phyloP scores from a whole-genome alignment of 2,329 filamentous ascomycete genomes.

The Diaporthe longicolla region DNA sequence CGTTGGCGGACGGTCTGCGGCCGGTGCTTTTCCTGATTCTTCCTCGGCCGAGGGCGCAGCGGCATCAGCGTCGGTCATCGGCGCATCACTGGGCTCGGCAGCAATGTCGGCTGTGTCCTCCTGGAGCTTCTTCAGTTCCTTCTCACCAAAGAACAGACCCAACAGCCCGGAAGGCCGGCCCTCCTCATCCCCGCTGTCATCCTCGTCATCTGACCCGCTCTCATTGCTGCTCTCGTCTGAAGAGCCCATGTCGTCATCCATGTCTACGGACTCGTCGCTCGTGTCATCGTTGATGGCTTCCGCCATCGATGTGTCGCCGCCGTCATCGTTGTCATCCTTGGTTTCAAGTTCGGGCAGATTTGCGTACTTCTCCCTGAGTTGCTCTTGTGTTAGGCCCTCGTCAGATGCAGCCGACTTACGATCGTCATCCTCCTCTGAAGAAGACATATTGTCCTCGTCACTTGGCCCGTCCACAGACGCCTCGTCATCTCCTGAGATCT shows the following conservation, averaged over 20 bases:
- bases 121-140: slow-evolving; percentile 68
- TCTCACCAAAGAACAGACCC: slow-evolving; percentile 71
- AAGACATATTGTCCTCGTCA: slow-evolving; percentile 73
- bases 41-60: background rate
- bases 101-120: slow-evolving; percentile 53
- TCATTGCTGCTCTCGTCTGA: slow-evolving; percentile 67
- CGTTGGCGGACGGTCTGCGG: background rate
- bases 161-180: slow-evolving; percentile 64
- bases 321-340: slow-evolving; percentile 48
- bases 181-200: slow-evolving; percentile 57
- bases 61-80: slow-evolving; percentile 43
- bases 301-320: slow-evolving; percentile 43
- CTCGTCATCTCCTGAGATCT: slow-evolving; percentile 49
- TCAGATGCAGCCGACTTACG: slow-evolving; percentile 67
- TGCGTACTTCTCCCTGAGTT: slow-evolving; percentile 78
- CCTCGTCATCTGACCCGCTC: slow-evolving; percentile 56
- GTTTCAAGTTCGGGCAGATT: slow-evolving; percentile 67
- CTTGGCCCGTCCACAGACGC: slow-evolving; percentile 55
- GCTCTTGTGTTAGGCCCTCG: slow-evolving; percentile 77
- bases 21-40: background rate
- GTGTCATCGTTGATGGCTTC: slow-evolving; percentile 61
- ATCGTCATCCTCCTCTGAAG: slow-evolving; percentile 73
- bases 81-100: slow-evolving; percentile 43
- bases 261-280: slow-evolving; percentile 76
- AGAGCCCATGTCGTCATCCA: slow-evolving; percentile 76